phyloP scores from a whole-genome alignment of 2,329 filamentous ascomycete species.

The Calonectria pauciramosa region DNA sequence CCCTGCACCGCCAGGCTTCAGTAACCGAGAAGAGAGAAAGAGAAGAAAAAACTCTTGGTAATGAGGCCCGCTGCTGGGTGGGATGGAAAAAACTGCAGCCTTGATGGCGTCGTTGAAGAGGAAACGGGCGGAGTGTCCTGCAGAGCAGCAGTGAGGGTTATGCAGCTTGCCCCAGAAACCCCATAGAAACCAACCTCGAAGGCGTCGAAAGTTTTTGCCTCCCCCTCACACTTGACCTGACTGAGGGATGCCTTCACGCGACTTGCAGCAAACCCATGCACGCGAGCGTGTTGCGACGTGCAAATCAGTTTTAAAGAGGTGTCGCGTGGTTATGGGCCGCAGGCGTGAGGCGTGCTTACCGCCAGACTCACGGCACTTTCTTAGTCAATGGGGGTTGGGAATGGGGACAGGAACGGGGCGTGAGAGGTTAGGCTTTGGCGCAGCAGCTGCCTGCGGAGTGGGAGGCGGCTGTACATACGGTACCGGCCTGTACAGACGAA shows the following conservation, averaged over 20 bases:
- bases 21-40: not conserved
- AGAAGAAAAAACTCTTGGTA: not conserved
- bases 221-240: conserved; percentile 37
- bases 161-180: conserved; percentile 31
- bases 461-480: conserved; percentile 28
- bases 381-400: conserved; percentile 40
- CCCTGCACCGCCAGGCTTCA: conserved; percentile 31
- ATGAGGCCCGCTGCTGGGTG: conserved; percentile 20
- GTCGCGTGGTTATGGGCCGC: conserved; percentile 36
- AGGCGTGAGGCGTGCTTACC: conserved; percentile 32
- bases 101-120: conserved; percentile 39
- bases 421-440: conserved; percentile 35
- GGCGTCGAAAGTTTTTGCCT: conserved; percentile 32
- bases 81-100: conserved; percentile 26
- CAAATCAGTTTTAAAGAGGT: conserved; percentile 39
- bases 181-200: conserved; percentile 39
- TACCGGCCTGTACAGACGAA: conserved; percentile 25
- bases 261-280: conserved; percentile 47
- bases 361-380: conserved; percentile 39
- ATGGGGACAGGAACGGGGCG: conserved; percentile 38
- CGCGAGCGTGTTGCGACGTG: conserved; percentile 45
- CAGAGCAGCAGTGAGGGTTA: conserved; percentile 35
- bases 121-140: conserved; percentile 33
- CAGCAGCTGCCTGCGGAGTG: conserved; percentile 29
- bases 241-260: conserved; percentile 41